A percentile compares a stretch with the other conserved stretches of the same genome.
phyloP scores from a whole-genome alignment of 2,329 filamentous ascomycete species.

The Fusarium longipes region DNA sequence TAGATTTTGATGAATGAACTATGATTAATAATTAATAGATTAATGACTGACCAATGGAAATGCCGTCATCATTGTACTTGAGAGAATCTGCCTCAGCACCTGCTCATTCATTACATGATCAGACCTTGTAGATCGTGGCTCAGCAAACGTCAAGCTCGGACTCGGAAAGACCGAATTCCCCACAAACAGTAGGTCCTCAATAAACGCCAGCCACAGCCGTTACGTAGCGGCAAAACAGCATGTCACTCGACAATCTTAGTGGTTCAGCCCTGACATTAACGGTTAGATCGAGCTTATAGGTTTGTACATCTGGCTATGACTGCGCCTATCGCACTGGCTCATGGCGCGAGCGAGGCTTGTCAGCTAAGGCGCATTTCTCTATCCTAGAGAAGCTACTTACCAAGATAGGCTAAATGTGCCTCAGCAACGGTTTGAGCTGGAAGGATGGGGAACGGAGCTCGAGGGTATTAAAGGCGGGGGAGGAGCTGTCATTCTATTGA shows the following conservation, averaged over 20 bases:
- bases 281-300: constrained; percentile 28
- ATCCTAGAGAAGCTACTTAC: background rate
- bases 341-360: constrained; percentile 30
- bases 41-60: background rate
- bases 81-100: constrained; percentile 17
- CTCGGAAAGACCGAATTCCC: constrained; percentile 14
- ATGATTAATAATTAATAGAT: constrained; percentile 7
- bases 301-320: constrained; percentile 35
- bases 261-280: constrained; percentile 24
- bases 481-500: constrained; percentile 4
- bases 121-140: constrained; percentile 21
- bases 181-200: constrained; percentile 5
- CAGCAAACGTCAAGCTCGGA: constrained; percentile 10
- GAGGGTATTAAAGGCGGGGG: constrained; percentile 39
- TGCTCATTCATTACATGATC: background rate
- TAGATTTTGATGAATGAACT: background rate
- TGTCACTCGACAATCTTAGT: constrained; percentile 31
- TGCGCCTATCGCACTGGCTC: constrained; percentile 28
- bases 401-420: constrained; percentile 17
- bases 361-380: constrained; percentile 39
- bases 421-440: background rate
- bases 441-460: background rate
- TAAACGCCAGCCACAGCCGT: background rate
- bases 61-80: background rate
- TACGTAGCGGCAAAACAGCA: constrained; percentile 1